Evolutionary conservation across 2,329 filamentous ascomycete species (phyloP).

Genomic region (Aspergillus latus): DNA sequence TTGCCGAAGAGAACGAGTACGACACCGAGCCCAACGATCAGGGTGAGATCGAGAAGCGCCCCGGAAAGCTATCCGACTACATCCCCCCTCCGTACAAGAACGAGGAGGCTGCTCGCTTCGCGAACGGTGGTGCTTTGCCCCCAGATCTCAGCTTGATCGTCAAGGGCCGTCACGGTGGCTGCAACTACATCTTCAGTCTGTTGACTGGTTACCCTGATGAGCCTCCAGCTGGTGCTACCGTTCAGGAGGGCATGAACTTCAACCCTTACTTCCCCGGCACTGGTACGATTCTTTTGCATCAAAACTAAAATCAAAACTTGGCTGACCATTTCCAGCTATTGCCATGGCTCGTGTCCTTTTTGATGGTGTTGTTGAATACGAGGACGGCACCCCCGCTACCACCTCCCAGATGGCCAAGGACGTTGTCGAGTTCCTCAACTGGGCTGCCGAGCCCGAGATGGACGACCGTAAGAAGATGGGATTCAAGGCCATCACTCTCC

Average conservation of each 20-base stretch:
- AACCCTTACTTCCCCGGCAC: constrained; percentile 99
- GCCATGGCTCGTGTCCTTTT: constrained; percentile 98
- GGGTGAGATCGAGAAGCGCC: constrained; percentile 97
- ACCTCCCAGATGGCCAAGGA: constrained; percentile 99
- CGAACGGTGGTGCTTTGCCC: constrained; percentile 96
- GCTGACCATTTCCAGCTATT: constrained; percentile 55
- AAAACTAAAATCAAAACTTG: constrained; percentile 5
- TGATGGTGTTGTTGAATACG: constrained; percentile 96
- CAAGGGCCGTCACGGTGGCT: constrained; percentile 96
- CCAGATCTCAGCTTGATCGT: constrained; percentile 97
- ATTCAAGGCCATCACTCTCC: constrained; percentile 87
- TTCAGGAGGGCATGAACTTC: constrained; percentile 94
- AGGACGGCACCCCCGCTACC: constrained; percentile 89
- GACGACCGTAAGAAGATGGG: constrained; percentile 99
- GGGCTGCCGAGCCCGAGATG: constrained; percentile 98
- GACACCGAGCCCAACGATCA: constrained; percentile 96
- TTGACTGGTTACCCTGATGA: constrained; percentile 98
- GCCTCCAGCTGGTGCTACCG: constrained; percentile 80
- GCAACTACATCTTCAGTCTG: constrained; percentile 97
- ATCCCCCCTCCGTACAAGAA: constrained; percentile 96
- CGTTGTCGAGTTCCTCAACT: constrained; percentile 98
- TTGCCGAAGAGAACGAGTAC: constrained; percentile 98
- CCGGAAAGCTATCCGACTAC: constrained; percentile 98
- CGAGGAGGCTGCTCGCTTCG: constrained; percentile 94
- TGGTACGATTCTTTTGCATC: constrained; percentile 50